These are phyloP conservation scores for Aspergillus oerlinghausenensis DNA, from an alignment of 2,329 filamentous ascomycete species.

Conservation along the genomic window DNA sequence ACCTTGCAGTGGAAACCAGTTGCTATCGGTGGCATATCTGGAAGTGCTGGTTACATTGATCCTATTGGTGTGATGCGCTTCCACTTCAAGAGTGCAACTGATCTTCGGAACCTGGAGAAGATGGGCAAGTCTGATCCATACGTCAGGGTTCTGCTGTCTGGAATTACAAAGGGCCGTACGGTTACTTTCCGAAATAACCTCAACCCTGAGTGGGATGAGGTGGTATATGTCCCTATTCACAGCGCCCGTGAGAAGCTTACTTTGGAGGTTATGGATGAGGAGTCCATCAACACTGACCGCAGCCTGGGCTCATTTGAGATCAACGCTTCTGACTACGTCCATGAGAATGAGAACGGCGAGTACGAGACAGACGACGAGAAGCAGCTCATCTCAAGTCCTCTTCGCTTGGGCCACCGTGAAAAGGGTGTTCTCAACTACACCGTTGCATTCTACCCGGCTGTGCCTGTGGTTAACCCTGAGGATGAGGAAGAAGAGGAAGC, in stretches of 20 bases:
- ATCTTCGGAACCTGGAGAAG: slow-evolving; percentile 87
- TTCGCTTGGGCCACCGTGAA: slow-evolving; percentile 67
- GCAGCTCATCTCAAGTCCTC: slow-evolving; percentile 58
- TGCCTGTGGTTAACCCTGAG: slow-evolving; percentile 85
- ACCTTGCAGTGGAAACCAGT: slow-evolving; percentile 94
- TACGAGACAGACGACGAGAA: slow-evolving; percentile 77
- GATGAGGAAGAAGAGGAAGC: slow-evolving; percentile 52
- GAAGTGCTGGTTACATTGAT: slow-evolving; percentile 81
- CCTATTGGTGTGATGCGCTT: slow-evolving; percentile 94
- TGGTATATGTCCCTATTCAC: slow-evolving; percentile 90
- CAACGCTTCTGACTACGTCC: slow-evolving; percentile 70
- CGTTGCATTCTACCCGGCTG: slow-evolving; percentile 81
- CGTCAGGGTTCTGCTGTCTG: slow-evolving; percentile 79
- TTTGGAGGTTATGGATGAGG: slow-evolving; percentile 94
- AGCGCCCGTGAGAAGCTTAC: slow-evolving; percentile 75
- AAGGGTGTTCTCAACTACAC: slow-evolving; percentile 83
- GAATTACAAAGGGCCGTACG: slow-evolving; percentile 83
- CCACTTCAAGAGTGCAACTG: slow-evolving; percentile 77
- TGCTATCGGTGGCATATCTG: slow-evolving; percentile 70
- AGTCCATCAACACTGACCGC: slow-evolving; percentile 86
- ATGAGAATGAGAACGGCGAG: slow-evolving; percentile 72
- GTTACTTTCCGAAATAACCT: slow-evolving; percentile 96
- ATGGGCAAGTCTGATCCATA: slow-evolving; percentile 98
- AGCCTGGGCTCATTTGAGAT: slow-evolving; percentile 79
- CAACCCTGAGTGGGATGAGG: slow-evolving; percentile 91